phyloP scores from a whole-genome alignment of 2,329 filamentous ascomycete species.

The Alternaria atra region DNA sequence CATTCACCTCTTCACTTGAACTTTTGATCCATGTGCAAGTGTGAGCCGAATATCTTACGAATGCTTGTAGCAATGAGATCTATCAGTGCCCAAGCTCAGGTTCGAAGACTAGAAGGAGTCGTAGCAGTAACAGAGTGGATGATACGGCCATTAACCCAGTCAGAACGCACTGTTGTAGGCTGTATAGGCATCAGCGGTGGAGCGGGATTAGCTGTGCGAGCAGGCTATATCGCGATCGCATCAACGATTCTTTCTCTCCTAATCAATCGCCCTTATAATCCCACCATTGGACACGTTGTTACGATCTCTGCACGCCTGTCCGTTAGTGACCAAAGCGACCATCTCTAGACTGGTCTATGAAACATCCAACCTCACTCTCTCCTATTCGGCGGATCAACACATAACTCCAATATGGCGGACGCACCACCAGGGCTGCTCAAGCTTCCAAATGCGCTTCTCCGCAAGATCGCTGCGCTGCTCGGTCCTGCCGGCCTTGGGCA shows the following conservation, averaged over 20 bases:
- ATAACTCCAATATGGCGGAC: neutral
- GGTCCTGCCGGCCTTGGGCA: neutral
- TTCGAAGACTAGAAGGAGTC: neutral
- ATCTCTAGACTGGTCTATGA: neutral
- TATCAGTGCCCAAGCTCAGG: neutral
- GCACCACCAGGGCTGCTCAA: neutral
- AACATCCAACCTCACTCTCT: neutral
- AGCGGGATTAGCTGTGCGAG: neutral
- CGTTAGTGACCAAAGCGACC: too few relatives aligned
- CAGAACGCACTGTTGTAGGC: neutral
- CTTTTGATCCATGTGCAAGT: neutral
- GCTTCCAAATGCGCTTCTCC: neutral
- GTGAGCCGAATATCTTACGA: neutral
- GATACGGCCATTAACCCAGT: neutral
- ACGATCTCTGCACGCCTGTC: too few relatives aligned
- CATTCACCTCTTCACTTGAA: neutral
- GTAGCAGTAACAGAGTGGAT: neutral
- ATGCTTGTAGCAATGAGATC: neutral
- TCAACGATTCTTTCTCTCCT: neutral
- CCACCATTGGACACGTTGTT: neutral
- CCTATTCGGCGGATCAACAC: neutral
- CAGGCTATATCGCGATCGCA: neutral
- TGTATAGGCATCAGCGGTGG: neutral
- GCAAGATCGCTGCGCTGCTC: neutral
- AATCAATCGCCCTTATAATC: neutral